Evolutionary conservation across 192 early-diverging fungal species (phyloP).

Genomic region (Podochytrium sp.): DNA sequence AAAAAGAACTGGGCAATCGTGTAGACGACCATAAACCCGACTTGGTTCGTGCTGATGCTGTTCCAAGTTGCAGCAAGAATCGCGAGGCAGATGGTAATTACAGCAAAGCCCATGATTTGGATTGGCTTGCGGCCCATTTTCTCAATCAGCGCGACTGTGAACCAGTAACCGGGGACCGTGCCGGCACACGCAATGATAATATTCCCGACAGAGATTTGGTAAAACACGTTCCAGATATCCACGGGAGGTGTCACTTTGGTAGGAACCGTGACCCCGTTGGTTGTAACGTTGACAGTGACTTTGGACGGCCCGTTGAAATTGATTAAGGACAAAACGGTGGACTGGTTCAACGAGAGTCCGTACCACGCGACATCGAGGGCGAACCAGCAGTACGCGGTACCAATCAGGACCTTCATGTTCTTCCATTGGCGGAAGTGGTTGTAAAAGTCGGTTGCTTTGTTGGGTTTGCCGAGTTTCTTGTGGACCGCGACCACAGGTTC

Average conservation of each 20-base stretch:
- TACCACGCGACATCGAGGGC: constrained; percentile 57
- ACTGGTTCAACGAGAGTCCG: constrained; percentile 44
- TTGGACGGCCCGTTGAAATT: constrained; percentile 40
- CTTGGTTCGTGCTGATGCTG: constrained; percentile 21
- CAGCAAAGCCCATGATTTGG: constrained; percentile 86
- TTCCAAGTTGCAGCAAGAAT: constrained; percentile 45
- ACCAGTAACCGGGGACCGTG: constrained; percentile 92
- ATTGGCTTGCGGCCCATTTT: constrained; percentile 87
- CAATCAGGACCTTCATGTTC: constrained; percentile 77
- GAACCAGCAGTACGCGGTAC: constrained; percentile 51
- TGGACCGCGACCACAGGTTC: not conserved
- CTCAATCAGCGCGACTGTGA: constrained; percentile 90
- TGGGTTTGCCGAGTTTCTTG: constrained; percentile 10
- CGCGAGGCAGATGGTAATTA: constrained; percentile 77
- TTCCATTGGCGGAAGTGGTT: constrained; percentile 78
- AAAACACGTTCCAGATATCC: constrained; percentile 46
- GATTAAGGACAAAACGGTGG: constrained; percentile 30
- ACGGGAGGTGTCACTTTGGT: constrained; percentile 50
- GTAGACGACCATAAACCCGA: constrained; percentile 51
- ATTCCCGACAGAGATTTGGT: constrained; percentile 74
- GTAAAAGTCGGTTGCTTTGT: constrained; percentile 27
- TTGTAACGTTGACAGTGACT: constrained; percentile 2
- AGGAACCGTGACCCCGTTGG: constrained; percentile 29
- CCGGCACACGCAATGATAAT: constrained; percentile 78
- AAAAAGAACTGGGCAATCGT: constrained; percentile 66